Base-by-base conservation (phyloP, 1,139 yeast genomes). In the Suhomyces bribrorum region DNA sequence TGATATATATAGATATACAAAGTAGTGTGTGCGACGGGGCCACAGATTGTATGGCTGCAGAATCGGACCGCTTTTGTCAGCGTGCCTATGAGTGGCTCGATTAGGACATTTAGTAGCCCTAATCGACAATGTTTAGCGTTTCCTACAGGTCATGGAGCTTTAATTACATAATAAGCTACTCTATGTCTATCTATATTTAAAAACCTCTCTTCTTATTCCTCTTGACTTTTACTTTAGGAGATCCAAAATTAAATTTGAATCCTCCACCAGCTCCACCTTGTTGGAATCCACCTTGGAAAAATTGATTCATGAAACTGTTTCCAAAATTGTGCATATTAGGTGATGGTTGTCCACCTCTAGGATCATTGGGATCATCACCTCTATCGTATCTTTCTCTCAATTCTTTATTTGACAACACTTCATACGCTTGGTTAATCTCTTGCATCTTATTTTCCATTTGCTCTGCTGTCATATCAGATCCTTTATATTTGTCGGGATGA, bases 361-460 rank as follows among this genome's bases (percentile, higher is more conserved):
- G 37, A 53, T 75, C 83, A 41, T 75, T 77, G 4, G 82, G 79
- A 52, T 78, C 82, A 37, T 73, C 77, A 20, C 85, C 86, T 26
- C 68, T 50, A 54, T 87, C 95, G 54, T 85, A 87, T 36, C 83
- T 71, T 41, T 69, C 77, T 41, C 83, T 75, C 43, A 77, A 66
- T 35, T 82, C 86, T 2, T 77, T 75, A 49, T 85, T 79, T 7
- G 90, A 77, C 33, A 92, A 68, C 3, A 85, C 82, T 56, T 90
- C 97, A 58, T 92, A 90, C 0, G 98, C 98, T 56, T 85, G 88
- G 61, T 92, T 92, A 47, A 92, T 86, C 36, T 84, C 90, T 41
- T 95, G 89, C 94, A 92, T 92, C 53, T 86, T 87, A 31, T 69
- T 69, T 59, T 88, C 95, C 28, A 85, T 84, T 45, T 85, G 77